phyloP scores from a whole-genome alignment of 495 filamentous ascomycete genomes.

The Daldinia grandis region DNA sequence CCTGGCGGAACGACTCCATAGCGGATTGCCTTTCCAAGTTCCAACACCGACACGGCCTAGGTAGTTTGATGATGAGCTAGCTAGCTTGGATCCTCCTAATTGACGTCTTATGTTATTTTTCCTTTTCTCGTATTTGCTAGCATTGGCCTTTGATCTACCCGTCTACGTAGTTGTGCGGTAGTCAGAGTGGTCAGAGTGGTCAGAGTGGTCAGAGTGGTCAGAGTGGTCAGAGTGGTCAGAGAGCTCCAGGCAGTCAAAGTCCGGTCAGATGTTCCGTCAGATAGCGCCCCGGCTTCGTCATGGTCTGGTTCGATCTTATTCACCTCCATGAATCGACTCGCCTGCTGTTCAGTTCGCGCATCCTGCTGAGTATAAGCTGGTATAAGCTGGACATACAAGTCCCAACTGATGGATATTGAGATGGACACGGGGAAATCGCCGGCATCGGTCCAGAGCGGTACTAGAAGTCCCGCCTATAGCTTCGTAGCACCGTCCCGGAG shows the following conservation, averaged over 20 bases:
- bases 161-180: constrained; percentile 4
- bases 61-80: constrained; percentile 18
- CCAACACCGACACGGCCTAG: constrained; percentile 33
- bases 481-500: constrained; percentile 39
- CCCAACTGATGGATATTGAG: constrained; percentile 34
- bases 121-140: constrained; percentile 6
- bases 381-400: constrained; percentile 1
- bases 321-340: constrained; percentile 33
- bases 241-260: not conserved
- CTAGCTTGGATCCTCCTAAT: constrained; percentile 25
- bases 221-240: constrained; percentile 4
- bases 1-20: constrained; percentile 22
- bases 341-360: constrained; percentile 12
- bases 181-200: not conserved
- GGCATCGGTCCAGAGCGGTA: constrained; percentile 30
- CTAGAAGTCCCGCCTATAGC: constrained; percentile 34
- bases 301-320: constrained; percentile 29
- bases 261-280: constrained; percentile 27
- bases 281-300: constrained; percentile 21
- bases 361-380: constrained; percentile 7
- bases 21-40: constrained; percentile 23
- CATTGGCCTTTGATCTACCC: not conserved
- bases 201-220: constrained; percentile 7
- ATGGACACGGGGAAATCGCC: constrained; percentile 38
- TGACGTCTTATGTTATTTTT: constrained; percentile 13